These are phyloP conservation scores for Parmales sp. DNA, from an alignment of 108 stramenopile genomes.

Conservation along the genomic window DNA sequence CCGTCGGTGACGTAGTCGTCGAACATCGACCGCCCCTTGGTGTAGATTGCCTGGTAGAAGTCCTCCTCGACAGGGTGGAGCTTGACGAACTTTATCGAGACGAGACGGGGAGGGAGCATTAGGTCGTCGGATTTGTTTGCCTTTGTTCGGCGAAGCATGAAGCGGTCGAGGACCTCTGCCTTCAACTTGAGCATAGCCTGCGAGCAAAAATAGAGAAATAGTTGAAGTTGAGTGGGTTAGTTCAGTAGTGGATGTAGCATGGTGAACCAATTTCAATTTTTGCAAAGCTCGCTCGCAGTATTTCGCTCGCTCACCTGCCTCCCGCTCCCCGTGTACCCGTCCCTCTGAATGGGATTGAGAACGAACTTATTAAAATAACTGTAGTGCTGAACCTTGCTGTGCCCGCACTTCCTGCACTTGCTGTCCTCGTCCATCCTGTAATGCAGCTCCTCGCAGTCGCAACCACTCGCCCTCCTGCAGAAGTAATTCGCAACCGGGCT, in stretches of 20 bases:
- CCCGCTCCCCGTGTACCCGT: constrained; percentile 31
- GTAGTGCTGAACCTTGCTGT: constrained; percentile 80
- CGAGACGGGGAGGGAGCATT: constrained; percentile 77
- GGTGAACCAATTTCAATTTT: too few relatives aligned
- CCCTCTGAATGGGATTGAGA: constrained; percentile 86
- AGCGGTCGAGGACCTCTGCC: constrained; percentile 64
- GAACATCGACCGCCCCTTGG: constrained; percentile 85
- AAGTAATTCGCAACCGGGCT: constrained; percentile 96
- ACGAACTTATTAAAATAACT: constrained; percentile 87
- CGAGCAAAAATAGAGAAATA: too few relatives aligned
- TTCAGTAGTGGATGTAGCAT: too few relatives aligned
- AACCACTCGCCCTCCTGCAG: constrained; percentile 51
- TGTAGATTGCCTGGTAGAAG: constrained; percentile 96
- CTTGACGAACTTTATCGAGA: constrained; percentile 65
- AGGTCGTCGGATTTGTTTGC: constrained; percentile 83
- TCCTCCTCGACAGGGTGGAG: constrained; percentile 87
- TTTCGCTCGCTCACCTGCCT: too few relatives aligned
- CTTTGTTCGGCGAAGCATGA: constrained; percentile 93
- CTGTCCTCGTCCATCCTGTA: constrained; percentile 75
- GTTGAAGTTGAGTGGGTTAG: too few relatives aligned
- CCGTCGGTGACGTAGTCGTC: constrained; percentile 83
- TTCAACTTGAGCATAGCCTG: constrained; percentile 27
- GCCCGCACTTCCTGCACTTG: constrained; percentile 74
- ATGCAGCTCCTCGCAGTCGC: constrained; percentile 84
- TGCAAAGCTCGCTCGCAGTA: too few relatives aligned